Evolutionary conservation across 805 yeast genomes (phyloP).

Genomic region (Candida koratica): DNA sequence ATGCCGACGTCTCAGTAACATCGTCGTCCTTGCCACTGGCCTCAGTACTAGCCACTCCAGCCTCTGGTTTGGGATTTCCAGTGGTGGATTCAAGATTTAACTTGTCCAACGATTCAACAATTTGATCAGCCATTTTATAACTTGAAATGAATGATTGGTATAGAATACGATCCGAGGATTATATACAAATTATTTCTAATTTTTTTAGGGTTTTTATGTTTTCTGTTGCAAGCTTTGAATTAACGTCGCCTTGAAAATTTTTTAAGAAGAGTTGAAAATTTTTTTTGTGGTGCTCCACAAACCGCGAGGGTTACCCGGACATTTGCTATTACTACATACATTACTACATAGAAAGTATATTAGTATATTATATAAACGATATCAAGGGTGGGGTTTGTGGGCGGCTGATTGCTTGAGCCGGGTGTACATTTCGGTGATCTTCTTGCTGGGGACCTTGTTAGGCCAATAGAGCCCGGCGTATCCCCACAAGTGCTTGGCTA

Average conservation of each 20-base stretch:
- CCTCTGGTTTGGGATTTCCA: constrained; percentile 32
- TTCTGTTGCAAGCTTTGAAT: constrained; percentile 1
- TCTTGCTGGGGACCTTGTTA: constrained; percentile 67
- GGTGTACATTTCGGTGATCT: constrained; percentile 72
- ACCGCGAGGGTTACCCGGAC: constrained; percentile 6
- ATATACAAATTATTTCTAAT: constrained; percentile 8
- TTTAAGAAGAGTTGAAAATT: constrained; percentile 9
- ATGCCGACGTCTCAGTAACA: constrained; percentile 63
- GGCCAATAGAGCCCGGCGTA: constrained; percentile 89
- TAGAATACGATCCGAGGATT: no score
- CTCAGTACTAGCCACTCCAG: constrained; percentile 22
- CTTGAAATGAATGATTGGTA: no score
- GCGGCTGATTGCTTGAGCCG: constrained; percentile 43
- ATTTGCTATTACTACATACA: no score
- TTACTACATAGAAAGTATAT: no score
- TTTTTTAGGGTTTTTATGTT: constrained; percentile 4
- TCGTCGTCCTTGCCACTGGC: constrained; percentile 29
- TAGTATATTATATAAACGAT: no score
- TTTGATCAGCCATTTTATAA: constrained; percentile 32
- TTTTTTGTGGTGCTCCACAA: constrained; percentile 10
- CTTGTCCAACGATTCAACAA: constrained; percentile 47
- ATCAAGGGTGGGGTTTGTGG: constrained; percentile 1
- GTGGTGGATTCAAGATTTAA: constrained; percentile 41
- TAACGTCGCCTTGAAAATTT: constrained; percentile 5
- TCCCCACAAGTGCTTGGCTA: constrained; percentile 72